Percentiles rank a stretch among this genome's conserved stretches.
phyloP scores from a whole-genome alignment of 2,329 filamentous ascomycete species.

The Cordyceps cicadae region DNA sequence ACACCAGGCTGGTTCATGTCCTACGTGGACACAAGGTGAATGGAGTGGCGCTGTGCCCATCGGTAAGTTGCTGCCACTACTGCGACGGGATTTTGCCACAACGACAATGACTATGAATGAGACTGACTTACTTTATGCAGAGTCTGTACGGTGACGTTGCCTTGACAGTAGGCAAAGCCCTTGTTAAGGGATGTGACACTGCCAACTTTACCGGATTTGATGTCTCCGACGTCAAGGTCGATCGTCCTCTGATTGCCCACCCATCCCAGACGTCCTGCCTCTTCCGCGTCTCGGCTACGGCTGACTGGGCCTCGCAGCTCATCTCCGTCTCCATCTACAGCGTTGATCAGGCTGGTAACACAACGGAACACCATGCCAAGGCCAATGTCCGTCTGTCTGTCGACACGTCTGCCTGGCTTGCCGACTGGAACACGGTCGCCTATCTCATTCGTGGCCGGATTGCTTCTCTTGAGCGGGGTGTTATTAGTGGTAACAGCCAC shows the following conservation, averaged over 20 bases:
- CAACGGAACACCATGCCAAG: slow-evolving; percentile 3
- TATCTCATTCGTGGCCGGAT: not conserved
- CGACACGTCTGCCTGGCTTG: not conserved
- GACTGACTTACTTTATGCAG: not conserved
- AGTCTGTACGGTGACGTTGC: not conserved
- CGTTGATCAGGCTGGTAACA: slow-evolving; percentile 14
- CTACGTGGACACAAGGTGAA: not conserved
- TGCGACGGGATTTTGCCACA: not conserved
- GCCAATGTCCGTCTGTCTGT: not conserved
- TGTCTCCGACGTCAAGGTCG: slow-evolving; percentile 15
- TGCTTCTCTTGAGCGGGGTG: not conserved
- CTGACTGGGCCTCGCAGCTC: slow-evolving; percentile 13
- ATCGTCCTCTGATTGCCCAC: slow-evolving; percentile 16
- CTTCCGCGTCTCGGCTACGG: slow-evolving; percentile 14
- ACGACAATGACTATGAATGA: not conserved
- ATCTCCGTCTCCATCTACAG: slow-evolving; percentile 18
- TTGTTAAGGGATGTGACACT: not conserved
- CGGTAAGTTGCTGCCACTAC: not conserved
- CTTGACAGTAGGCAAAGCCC: not conserved
- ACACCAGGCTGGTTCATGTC: not conserved
- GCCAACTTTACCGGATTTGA: slow-evolving; percentile 15
- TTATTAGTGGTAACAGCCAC: not conserved
- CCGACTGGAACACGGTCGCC: not conserved
- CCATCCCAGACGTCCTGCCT: slow-evolving; percentile 14
- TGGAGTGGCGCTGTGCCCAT: not conserved